Base-by-base conservation (phyloP, 257 asterid species). In the Nicotiana knightiana region DNA sequence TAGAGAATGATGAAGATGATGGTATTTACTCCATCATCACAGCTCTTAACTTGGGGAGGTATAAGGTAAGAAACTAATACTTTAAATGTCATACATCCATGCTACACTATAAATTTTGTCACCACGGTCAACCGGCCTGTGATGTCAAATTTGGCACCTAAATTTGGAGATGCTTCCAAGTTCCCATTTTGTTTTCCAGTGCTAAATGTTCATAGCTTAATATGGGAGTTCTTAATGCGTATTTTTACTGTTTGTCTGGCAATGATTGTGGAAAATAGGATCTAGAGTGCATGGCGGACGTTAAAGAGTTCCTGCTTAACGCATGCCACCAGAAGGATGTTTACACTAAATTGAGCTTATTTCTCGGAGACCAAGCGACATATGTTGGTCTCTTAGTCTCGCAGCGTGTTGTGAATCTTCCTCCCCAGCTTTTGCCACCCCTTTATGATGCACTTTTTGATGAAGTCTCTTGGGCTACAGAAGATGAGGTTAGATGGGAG, bases 401-500 rank as follows among this genome's bases (percentile, higher is more conserved):
- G 53, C 99, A 88, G 77, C 91, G 93, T 66, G 97, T 94, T 39
- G 95, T 91, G 39, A 96, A 96, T 87, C 97, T 94, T 84, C 98
- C 99, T 18, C 94, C 98, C 85, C 98, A 94, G 91, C 95, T 96
- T 64, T 86, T 93, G 88, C 99, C 98, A 62, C 98, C 91, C 18
- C 93, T 94, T 85, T 96, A 96, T 85, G 97, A 91, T 87, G 94
- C 86, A 68, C 91, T 96, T 55, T 96, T 96, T 84, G 95, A 94
- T 84, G 99, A 96, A 89, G 85, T 96, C 51, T 89, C 91, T 43
- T 94, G 98, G 98, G 99, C 98, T 63, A 91, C 93, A 5, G 97
- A 93, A 90, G 98, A 94, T 85, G 99, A 96, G 98, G 99, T 95
- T 85, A 86, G 86, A 71, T 26, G 81, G 67, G 79, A 71, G 70